Evolutionary conservation across 176 grass and related monocot genomes (phyloP).

Genomic region (Eleusine coracana): DNA sequence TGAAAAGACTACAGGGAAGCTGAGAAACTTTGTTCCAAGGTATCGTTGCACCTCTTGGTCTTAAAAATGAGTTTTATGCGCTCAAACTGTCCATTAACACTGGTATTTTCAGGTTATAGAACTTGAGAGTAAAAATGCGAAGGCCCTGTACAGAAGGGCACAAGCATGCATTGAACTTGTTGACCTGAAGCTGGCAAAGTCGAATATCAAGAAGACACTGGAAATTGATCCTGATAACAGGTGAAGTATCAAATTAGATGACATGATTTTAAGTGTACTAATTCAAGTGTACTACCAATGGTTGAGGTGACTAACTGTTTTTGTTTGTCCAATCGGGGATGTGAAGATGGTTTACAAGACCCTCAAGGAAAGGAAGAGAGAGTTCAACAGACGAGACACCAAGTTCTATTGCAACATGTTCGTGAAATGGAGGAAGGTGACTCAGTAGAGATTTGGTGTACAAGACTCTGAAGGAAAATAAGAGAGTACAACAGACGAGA

Average conservation of each 20-base stretch:
- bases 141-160: slow-evolving; percentile 67
- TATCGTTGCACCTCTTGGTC: background rate
- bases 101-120: slow-evolving; percentile 56
- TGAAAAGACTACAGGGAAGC: slow-evolving; percentile 72
- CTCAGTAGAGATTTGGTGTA: no score
- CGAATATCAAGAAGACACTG: slow-evolving; percentile 76
- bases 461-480: no score
- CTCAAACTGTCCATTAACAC: background rate
- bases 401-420: slow-evolving; percentile 90
- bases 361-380: slow-evolving; percentile 73
- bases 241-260: slow-evolving; percentile 20
- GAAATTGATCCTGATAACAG: slow-evolving; percentile 77
- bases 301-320: background rate
- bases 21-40: slow-evolving; percentile 77
- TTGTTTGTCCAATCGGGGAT: slow-evolving; percentile 43
- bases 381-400: slow-evolving; percentile 72
- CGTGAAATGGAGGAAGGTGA: slow-evolving; percentile 55
- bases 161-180: slow-evolving; percentile 68
- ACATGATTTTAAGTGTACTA: background rate
- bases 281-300: background rate
- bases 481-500: no score
- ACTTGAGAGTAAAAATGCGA: slow-evolving; percentile 69
- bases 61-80: accelerated
- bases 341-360: slow-evolving; percentile 81
- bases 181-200: slow-evolving; percentile 76